phyloP scores from a whole-genome alignment of 2,329 filamentous ascomycete species.

The Colletotrichum cordylinicola region DNA sequence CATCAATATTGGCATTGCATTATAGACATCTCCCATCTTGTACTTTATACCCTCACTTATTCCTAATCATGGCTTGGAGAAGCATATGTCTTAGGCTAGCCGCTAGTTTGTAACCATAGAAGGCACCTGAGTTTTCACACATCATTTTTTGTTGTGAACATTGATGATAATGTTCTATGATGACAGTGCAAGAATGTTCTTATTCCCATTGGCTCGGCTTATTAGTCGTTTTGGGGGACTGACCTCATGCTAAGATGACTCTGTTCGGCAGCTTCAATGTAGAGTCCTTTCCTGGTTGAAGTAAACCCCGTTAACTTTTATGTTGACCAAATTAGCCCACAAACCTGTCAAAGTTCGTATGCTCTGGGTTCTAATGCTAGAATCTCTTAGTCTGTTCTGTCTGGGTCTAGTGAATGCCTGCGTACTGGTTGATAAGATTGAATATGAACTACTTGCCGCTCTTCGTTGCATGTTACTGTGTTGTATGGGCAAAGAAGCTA shows the following conservation, averaged over 20 bases:
- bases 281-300: background rate
- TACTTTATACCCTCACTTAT: background rate
- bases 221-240: background rate
- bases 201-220: background rate
- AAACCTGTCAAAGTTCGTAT: fast-evolving
- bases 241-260: background rate
- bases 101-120: background rate
- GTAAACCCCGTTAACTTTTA: background rate
- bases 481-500: background rate
- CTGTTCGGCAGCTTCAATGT: background rate
- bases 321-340: background rate
- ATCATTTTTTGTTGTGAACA: background rate
- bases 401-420: background rate
- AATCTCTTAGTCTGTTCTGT: background rate
- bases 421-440: background rate
- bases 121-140: background rate
- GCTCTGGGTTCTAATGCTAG: background rate
- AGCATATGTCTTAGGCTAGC: background rate
- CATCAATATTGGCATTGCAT: background rate
- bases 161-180: fast-evolving
- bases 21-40: background rate
- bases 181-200: fast-evolving
- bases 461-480: background rate
- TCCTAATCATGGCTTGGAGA: background rate
- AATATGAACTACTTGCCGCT: background rate